Evolutionary conservation across 2,329 filamentous ascomycete species (phyloP), one percentile per base, ranked within the genome.

Genomic region (Cytospora chrysosperma): DNA sequence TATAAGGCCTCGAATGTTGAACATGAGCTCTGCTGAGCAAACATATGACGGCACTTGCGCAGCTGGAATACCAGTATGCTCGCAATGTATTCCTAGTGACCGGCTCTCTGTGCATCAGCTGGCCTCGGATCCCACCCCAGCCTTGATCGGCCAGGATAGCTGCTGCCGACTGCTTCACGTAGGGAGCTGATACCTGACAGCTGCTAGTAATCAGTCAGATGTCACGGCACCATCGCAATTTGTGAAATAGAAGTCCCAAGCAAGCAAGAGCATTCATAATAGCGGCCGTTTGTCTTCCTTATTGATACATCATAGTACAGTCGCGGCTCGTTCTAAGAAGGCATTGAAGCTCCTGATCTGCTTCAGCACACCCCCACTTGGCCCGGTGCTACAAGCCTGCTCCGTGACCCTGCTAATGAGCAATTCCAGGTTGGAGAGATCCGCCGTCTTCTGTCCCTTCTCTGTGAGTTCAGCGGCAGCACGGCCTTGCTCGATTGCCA

Each of bases 341-440:
- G 79, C 80, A 67, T 89, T 89, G 69, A 89, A 89, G 55, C 85
- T 81, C 65, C 76, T 81, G 61, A 89, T 80, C 70, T 85, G 82
- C 64, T 77, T 79, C 67, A 89, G 75, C 5, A 82, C 74, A 2
- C 74, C 72, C 26, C 84, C 84, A 1, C 78, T 76, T 10, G 77
- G 75, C 58, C 81, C 79, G 24, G 74, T 74, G 47, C 76, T 80
- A 69, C 82, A 84, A 2, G 82, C 82, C 69, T 86, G 79, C 43
- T 82, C 79, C 0, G 82, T 77, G 6, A 88, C 75, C 28, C 78
- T 78, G n/a, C 82, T 81, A 34, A 88, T 76, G 10, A 82, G 71
- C 37, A 88, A 73, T 69, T 88, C 85, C 0, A 87, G 77, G 50
- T 87, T 87, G 40, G 78, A 79, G 56, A 86, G 73, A 32, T 85